These are phyloP conservation scores for Penicillium bialowiezense DNA, from an alignment of 495 filamentous ascomycete species.

Conservation along the genomic window DNA sequence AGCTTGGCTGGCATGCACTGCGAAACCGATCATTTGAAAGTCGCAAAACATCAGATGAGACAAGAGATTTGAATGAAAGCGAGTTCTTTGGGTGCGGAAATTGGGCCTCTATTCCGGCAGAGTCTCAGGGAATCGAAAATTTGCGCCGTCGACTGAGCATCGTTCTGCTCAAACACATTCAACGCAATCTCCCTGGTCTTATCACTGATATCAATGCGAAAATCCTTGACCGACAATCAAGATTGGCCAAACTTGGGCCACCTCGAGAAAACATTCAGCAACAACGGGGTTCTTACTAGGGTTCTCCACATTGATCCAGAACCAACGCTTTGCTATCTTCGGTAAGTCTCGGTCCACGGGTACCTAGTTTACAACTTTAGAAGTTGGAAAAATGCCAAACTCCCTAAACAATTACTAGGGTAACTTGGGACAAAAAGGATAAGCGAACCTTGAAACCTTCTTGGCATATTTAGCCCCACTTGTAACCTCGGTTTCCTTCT, in stretches of 20 bases:
- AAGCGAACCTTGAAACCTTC: too few species aligned
- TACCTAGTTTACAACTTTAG: too few species aligned
- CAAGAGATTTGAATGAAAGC: slow-evolving; percentile 35
- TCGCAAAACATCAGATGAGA: slow-evolving; percentile 20
- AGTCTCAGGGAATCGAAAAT: slow-evolving; percentile 44
- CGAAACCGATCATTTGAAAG: slow-evolving; percentile 46
- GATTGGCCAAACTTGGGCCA: slow-evolving; percentile 47
- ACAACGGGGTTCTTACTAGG: too few species aligned
- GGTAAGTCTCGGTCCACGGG: too few species aligned
- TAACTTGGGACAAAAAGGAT: too few species aligned
- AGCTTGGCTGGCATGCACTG: slow-evolving; percentile 50
- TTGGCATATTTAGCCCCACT: too few species aligned
- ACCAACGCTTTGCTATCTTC: too few species aligned
- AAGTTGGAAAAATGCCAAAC: too few species aligned
- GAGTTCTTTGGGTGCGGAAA: slow-evolving; percentile 46
- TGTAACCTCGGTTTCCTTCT: too few species aligned
- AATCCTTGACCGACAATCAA: slow-evolving; percentile 21
- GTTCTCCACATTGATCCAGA: too few species aligned
- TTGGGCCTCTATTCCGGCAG: slow-evolving; percentile 33
- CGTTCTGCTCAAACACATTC: slow-evolving; percentile 56
- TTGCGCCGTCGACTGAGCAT: slow-evolving; percentile 53
- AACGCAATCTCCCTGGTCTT: slow-evolving; percentile 54
- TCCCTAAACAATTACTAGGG: too few species aligned
- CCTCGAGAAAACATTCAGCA: too few species aligned
- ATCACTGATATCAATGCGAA: slow-evolving; percentile 53